A percentile compares a stretch with the other conserved stretches of the same genome.
phyloP scores from a whole-genome alignment of 2,329 filamentous ascomycete genomes.

The Colletotrichum neosansevieriae region DNA sequence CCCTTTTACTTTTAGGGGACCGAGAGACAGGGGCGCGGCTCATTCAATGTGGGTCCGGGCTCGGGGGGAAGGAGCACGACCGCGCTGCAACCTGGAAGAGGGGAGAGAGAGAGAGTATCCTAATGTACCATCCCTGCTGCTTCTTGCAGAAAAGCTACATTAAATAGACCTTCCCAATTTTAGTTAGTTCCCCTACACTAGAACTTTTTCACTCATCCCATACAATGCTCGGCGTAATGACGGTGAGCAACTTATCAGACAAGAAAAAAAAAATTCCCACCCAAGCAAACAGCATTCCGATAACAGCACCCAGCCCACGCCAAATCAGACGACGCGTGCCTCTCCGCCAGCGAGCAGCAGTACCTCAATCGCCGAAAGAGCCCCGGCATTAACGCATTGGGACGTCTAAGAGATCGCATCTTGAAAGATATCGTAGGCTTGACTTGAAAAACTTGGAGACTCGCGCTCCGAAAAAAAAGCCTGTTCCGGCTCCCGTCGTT shows the following conservation, averaged over 20 bases:
- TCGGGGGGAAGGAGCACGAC: not conserved
- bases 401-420: not conserved
- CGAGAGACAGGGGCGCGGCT: slow-evolving; percentile 19
- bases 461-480: no score
- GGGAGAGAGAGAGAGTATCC: not conserved
- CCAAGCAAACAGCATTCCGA: slow-evolving; percentile 16
- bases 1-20: slow-evolving; percentile 16
- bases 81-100: not conserved
- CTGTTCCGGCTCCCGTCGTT: not conserved
- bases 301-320: slow-evolving; percentile 29
- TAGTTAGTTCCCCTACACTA: slow-evolving; percentile 15
- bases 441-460: not conserved
- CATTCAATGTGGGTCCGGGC: not conserved
- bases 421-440: not conserved
- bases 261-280: slow-evolving; percentile 24
- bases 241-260: slow-evolving; percentile 26
- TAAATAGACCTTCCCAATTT: slow-evolving; percentile 4
- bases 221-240: slow-evolving; percentile 16
- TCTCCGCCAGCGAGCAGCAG: not conserved
- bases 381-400: slow-evolving; percentile 11
- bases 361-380: slow-evolving; percentile 20
- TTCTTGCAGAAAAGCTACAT: not conserved
- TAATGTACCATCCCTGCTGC: not conserved
- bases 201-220: slow-evolving; percentile 12
- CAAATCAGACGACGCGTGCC: slow-evolving; percentile 24